phyloP scores from a whole-genome alignment of 176 grass and related monocot genomes.

The Oropetium thomaeum region DNA sequence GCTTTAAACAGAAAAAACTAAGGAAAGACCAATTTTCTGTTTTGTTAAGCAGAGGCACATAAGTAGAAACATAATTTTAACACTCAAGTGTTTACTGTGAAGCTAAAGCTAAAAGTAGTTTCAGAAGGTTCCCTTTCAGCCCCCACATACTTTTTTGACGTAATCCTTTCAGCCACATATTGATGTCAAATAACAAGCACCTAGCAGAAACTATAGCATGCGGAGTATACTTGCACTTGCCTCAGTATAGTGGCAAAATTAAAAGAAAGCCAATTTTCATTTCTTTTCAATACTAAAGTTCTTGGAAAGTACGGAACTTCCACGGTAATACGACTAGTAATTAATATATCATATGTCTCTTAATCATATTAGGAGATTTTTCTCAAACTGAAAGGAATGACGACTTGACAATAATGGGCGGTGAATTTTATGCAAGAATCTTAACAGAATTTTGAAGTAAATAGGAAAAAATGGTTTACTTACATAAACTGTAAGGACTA shows the following conservation, averaged over 20 bases:
- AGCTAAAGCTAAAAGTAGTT: not conserved
- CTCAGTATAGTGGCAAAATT: not conserved
- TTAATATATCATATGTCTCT: not conserved
- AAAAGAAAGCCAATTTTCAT: not conserved
- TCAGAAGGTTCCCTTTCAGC: not conserved
- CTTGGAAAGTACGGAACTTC: not conserved
- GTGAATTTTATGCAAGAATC: conserved; percentile 1
- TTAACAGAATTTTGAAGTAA: conserved; percentile 19
- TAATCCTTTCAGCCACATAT: not conserved
- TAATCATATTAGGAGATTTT: conserved; percentile 6
- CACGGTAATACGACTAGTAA: not conserved
- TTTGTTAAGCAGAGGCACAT: not conserved
- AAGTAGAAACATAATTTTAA: not conserved
- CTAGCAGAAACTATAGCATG: not conserved
- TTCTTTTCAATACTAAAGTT: not conserved
- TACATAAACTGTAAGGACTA: conserved; percentile 74
- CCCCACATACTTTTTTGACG: not conserved
- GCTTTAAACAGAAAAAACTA: not conserved
- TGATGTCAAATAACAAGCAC: conserved; percentile 1
- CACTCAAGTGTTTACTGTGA: not conserved
- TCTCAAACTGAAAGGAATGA: conserved; percentile 1
- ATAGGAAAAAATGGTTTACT: conserved; percentile 45
- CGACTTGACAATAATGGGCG: not conserved
- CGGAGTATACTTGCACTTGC: not conserved
- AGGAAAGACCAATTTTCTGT: not conserved